These are phyloP conservation scores for Hymenoscyphus linearis DNA, from an alignment of 2,329 filamentous ascomycete species.

Conservation along the genomic window DNA sequence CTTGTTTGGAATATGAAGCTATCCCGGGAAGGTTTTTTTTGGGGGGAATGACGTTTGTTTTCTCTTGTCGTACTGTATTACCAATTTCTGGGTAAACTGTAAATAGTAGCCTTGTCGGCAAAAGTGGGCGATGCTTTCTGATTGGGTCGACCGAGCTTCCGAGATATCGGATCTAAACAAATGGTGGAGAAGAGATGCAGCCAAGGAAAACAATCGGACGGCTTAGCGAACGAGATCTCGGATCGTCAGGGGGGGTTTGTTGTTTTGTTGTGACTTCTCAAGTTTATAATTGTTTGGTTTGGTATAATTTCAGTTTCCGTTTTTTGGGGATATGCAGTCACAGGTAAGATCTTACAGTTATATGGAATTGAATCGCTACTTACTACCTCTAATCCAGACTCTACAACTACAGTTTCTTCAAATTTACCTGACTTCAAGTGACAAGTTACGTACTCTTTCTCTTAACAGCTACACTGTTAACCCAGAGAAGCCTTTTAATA, in stretches of 20 bases:
- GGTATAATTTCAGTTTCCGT: neutral
- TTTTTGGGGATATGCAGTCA: neutral
- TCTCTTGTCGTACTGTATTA: too few relatives aligned
- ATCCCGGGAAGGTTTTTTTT: neutral
- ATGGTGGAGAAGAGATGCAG: neutral
- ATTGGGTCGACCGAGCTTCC: neutral
- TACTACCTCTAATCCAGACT: neutral
- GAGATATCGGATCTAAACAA: neutral
- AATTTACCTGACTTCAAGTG: neutral
- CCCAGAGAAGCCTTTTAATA: neutral
- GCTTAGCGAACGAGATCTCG: slow-evolving; percentile 1
- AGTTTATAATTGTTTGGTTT: neutral
- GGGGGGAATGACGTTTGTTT: neutral
- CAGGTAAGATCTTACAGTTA: neutral
- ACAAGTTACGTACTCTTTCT: neutral
- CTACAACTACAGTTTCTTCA: neutral
- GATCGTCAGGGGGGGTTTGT: neutral
- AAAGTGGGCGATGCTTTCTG: neutral
- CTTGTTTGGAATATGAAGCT: neutral
- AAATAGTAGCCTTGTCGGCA: neutral
- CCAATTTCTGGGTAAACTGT: neutral
- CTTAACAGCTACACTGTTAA: neutral
- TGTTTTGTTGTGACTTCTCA: neutral
- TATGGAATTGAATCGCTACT: neutral
- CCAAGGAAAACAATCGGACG: neutral